phyloP scores from a whole-genome alignment of 2,329 filamentous ascomycete genomes.

The Fusarium odoratissimum region DNA sequence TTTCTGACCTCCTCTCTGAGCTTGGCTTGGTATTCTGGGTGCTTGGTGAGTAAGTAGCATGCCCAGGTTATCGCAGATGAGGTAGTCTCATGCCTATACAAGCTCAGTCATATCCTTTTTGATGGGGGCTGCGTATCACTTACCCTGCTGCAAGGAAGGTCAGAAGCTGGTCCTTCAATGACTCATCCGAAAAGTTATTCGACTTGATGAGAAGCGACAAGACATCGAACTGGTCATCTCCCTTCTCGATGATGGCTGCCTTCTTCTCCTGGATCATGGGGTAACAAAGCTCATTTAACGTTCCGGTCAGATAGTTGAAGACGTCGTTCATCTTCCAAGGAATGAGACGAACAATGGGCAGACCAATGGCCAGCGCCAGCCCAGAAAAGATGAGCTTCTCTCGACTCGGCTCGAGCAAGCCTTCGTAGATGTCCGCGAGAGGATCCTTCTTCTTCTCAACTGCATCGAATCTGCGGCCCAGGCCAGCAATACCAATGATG shows the following conservation, averaged over 20 bases:
- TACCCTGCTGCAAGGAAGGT: conserved; percentile 61
- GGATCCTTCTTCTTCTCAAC: conserved; percentile 53
- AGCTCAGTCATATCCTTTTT: background rate
- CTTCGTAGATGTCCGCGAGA: conserved; percentile 56
- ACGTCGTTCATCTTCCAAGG: conserved; percentile 39
- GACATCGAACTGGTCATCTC: conserved; percentile 69
- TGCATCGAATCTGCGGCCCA: conserved; percentile 65
- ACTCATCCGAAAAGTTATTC: conserved; percentile 62
- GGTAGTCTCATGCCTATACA: conserved; percentile 32
- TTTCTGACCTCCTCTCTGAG: conserved; percentile 28
- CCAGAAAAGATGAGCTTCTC: conserved; percentile 57
- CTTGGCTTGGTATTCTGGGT: conserved; percentile 31
- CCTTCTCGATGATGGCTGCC: conserved; percentile 58
- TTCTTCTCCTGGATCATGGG: conserved; percentile 57
- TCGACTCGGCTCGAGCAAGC: conserved; percentile 58
- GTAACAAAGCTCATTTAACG: conserved; percentile 19
- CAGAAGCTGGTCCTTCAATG: conserved; percentile 65
- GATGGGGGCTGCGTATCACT: fast-evolving
- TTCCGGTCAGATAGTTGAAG: conserved; percentile 26
- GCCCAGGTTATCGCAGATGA: conserved; percentile 38
- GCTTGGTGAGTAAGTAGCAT: conserved; percentile 33
- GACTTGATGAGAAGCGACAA: conserved; percentile 67
- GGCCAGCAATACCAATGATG: conserved; percentile 69
- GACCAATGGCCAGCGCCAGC: conserved; percentile 24
- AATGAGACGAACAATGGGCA: conserved; percentile 14